Evolutionary conservation across 345 rosid species (phyloP).

Genomic region (Populus tremula): DNA sequence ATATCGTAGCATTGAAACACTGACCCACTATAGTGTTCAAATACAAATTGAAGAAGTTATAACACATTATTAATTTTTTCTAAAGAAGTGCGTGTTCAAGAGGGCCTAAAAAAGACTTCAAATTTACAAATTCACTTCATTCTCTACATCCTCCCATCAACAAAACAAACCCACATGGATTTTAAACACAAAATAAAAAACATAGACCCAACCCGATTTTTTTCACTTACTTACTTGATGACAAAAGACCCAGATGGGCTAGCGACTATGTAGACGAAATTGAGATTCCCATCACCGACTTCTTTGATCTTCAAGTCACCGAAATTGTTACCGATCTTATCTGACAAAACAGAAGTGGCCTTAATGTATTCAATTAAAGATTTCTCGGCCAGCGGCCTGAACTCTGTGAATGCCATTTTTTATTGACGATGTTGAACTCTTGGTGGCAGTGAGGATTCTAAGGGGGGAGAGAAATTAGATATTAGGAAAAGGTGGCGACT

Average conservation of each 20-base stretch:
- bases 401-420: conserved; percentile 65
- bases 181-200: not conserved
- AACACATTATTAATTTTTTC: not conserved
- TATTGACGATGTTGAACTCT: too few species aligned
- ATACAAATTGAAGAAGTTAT: not conserved
- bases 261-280: conserved; percentile 73
- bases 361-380: conserved; percentile 69
- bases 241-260: conserved; percentile 70
- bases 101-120: not conserved
- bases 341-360: conserved; percentile 68
- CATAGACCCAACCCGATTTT: not conserved
- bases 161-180: not conserved
- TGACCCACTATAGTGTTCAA: not conserved
- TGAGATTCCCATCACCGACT: conserved; percentile 97
- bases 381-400: conserved; percentile 66
- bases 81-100: not conserved
- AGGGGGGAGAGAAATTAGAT: too few species aligned
- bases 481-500: too few species aligned
- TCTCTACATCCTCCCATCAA: not conserved
- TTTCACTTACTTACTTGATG: conserved; percentile 64
- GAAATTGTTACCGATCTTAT: conserved; percentile 50
- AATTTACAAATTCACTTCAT: not conserved
- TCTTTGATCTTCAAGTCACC: conserved; percentile 70
- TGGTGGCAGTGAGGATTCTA: too few species aligned
- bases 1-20: not conserved